Base-by-base conservation (phyloP, 169 alveolate genomes). In the Plasmodium vinckei region DNA sequence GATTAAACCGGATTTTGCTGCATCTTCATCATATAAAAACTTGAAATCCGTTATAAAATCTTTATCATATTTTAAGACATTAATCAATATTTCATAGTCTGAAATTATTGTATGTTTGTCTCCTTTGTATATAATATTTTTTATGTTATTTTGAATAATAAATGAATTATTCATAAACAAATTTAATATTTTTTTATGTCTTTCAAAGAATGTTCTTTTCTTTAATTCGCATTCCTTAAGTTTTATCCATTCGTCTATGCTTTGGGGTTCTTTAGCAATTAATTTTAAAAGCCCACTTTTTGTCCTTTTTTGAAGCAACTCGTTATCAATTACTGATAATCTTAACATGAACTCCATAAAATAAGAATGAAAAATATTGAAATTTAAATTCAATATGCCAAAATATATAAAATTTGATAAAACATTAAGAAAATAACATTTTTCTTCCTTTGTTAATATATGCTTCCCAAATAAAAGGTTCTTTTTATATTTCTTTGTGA, bases 311-410 rank as follows among this genome's bases (percentile, higher is more conserved):
- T 82, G 88, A 71, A 88, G 93, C 42, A 88, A 42, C 51, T 53
- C 87, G 47, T 86, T 73, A 47, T 88, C 68, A 51, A 92, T 88
- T 19, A 89, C 56, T 33, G 94, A 92, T 53, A 88, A 54, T 15
- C 95, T 70, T 54, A 92, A 53, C 64, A 92, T 51, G 57, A 92
- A 92, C 57, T 92, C 95, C 73, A 92, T 87, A 42, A 92, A 64
- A 87, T 70, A 60, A 25, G 93, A 93, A 42, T 96, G 96, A 49
- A 94, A 92, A 17, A 92, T 94, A 44, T 93, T 94, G 23, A 94
- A 82, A 75, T 92, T 94, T 91, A 94, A 88, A 77, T 92, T 92
- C 53, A 87, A 89, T 10, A 92, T 94, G 42, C 95, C 96, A 46
- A 94, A 87, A 27, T 93, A 93, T 44, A 89, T 84, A 21, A 91